Evolutionary conservation across 148 eudicot species (phyloP), one percentile per base, ranked within the genome.

Genomic region (Simmondsia chinensis): DNA sequence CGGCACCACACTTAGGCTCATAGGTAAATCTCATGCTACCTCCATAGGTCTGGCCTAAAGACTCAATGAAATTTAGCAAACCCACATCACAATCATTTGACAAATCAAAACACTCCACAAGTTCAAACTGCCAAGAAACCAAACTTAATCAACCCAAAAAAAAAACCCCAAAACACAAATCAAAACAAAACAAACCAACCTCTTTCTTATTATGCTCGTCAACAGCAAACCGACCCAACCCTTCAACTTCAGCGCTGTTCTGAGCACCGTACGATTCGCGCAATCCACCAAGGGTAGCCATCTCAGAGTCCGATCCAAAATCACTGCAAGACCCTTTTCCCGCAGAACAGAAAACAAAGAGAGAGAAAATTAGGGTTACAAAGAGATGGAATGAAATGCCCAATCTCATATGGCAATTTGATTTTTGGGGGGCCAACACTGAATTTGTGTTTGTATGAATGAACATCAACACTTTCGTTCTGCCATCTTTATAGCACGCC

Each of bases 211-310:
- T 77, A 41, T 82, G 93, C 35, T 77, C 70, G 17, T 77, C 74
- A 23, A 82, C 79, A 5, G 85, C 93, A 50, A 82, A 82, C 3
- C 72, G 76, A 53, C 78, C 84, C 33, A 82, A 78, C 13, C 31
- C 29, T 27, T 82, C 69, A 43, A 69, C 48, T 24, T 82, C 76
- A 39, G 43, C 43, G 50, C 66, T 61, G 65, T 74, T 82, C 24
- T 65, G 29, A 21, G 63, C 43, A 27, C 49, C 53, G 17, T 49
- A 59, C 9, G 82, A 64, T 47, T 76, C 77, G 7, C 52, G 56
- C 2, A 61, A 0, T 3, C 72, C 82, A 38, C 82, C 82, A 1
- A 71, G 69, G 43, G 75, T 71, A 22, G 82, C 72, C 82, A 76
- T 76, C 22, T 12, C 18, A 28, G 43, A 23, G 2, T 39, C 24